Base-by-base conservation (phyloP, 371 early-diverging fungal species). In the Phascolomyces articulosus region DNA sequence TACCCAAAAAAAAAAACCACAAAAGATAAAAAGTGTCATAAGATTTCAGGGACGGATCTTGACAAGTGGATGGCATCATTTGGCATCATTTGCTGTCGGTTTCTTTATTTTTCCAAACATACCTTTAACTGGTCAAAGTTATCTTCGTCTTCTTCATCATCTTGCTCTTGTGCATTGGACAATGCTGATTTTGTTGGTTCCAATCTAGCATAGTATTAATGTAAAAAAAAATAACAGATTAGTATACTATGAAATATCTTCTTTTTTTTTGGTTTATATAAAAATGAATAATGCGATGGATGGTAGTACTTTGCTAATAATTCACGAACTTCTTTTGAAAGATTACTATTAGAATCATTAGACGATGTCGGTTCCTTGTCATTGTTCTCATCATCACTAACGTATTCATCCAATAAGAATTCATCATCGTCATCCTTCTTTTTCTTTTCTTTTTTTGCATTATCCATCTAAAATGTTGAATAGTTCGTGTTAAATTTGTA, bases 341-440 rank as follows among this genome's bases (percentile, higher is more conserved):
- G 59, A 58, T 82, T 82, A 20, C 65, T 58, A 20, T 59, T 26
- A 23, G 11, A 34, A 34, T 69, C 47, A 4, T 24, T 53, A 10
- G 44, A 18, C 13, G 44, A 0, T 44, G 8, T 44, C 16, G 4
- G 4, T 44, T 44, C 16, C 3, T 0, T n/a, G 8, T 51, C 54
- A n/a, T 72, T 44, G 10, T 87, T 82, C 2, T 78, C 79, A 15
- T 87, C 83, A 4, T 89, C 90, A 58, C 90, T 88, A 20, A 82
- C 72, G 67, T 92, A 92, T 21, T 91, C 88, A 21, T 84, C 90
- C 3, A 91, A 63, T 8, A 91, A 40, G 61, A 85, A 89, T 23
- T 85, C 88, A 0, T 75, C 75, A 13, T 89, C 87, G 16, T 77
- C 78, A 2, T 55, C 26, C 11, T n/a, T 34, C 15, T n/a, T 3